These are phyloP conservation scores for Solanum dulcamara DNA, from an alignment of 257 asterid genomes.

Conservation along the genomic window DNA sequence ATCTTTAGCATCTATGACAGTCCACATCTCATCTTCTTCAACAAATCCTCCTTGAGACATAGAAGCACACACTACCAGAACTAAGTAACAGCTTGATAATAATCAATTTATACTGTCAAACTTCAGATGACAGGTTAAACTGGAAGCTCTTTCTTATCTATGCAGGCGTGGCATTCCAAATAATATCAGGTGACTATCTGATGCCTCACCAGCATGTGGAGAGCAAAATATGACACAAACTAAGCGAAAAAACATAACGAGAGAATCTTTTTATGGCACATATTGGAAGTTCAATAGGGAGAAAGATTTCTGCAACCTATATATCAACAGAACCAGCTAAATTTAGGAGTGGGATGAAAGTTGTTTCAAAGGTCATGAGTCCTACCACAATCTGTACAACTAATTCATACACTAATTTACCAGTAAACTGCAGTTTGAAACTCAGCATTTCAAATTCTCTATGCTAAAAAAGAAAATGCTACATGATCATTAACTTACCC, in stretches of 20 bases:
- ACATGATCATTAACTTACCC: constrained; percentile 43
- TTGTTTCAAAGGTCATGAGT: background rate
- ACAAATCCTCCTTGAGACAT: background rate
- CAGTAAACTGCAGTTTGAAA: background rate
- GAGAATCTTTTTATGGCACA: background rate
- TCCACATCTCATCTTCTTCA: background rate
- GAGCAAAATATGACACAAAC: background rate
- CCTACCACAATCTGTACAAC: background rate
- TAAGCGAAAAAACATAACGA: background rate
- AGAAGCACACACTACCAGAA: background rate
- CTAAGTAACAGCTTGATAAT: background rate
- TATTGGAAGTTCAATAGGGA: background rate
- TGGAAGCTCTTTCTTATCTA: background rate
- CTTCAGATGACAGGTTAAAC: background rate
- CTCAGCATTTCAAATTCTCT: background rate
- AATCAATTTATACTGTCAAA: background rate
- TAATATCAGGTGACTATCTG: background rate
- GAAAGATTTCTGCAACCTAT: background rate
- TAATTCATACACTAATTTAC: background rate
- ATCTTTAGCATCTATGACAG: background rate
- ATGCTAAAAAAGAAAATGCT: background rate
- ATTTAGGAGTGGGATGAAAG: background rate
- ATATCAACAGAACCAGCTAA: background rate
- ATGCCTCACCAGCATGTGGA: background rate
- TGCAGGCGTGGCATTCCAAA: background rate